Evolutionary conservation across 2,329 filamentous ascomycete species (phyloP), one percentile per base, ranked within the genome.

Genomic region (Pyrenochaeta sp.): DNA sequence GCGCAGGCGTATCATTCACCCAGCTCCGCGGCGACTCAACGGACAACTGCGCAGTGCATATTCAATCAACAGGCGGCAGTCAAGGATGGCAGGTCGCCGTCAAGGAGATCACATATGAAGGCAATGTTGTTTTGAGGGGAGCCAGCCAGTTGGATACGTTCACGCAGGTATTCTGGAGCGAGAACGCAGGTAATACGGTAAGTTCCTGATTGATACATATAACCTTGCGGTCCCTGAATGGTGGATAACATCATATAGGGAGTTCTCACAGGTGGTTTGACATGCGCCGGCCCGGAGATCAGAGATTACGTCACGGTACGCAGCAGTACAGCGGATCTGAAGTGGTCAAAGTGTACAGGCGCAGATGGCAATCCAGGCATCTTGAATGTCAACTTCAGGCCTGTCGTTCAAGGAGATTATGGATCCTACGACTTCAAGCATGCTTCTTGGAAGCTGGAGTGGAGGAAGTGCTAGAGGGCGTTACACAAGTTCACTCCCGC

Each of bases 311-410:
- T 74, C 13, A 73, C 69, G 3, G 54, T 73, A 7, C 53, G 56
- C 15, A 64, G 65, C 28, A 67, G 58, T 55, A 68, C 69, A 2
- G 59, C 54, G 30, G 64, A 68, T 46, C 61, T 67, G n/a, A 68
- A 59, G 30, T 75, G 68, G 69, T 72, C 69, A 4, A 72, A 70
- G 51, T 75, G 72, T 60, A 73, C 63, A 7, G 64, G 65, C 25
- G 45, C 54, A 15, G 68, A 68, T 53, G 69, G 71, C 0, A 69
- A 66, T 39, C 65, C 69, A 1, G 72, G 72, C 5, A 72, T 75
- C 40, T 55, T 75, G 54, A 75, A 75, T 50, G 65, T 75, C 46
- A 75, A 75, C 51, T 64, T 67, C 44, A 58, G 72, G 43, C 71
- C 71, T 2, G 70, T 72, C 1, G 57, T 75, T 3, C 62, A 69